phyloP scores from a whole-genome alignment of 305 asterid genomes.

The Petunia hybrid region DNA sequence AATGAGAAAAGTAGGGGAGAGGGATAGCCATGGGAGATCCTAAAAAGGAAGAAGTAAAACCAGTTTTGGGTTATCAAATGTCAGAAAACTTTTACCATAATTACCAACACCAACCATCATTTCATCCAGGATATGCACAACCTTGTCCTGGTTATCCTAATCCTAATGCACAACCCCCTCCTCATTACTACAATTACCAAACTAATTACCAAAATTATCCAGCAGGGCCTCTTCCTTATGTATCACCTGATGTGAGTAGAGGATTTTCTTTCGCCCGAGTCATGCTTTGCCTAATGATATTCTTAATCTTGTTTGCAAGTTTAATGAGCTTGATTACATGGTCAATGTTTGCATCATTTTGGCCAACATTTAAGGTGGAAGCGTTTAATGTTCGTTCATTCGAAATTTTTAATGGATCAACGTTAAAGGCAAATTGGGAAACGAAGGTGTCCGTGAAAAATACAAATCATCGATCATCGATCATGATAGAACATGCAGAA shows the following conservation, averaged over 20 bases:
- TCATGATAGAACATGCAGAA: neutral
- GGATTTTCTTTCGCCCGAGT: slow-evolving; percentile 5
- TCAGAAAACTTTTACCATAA: neutral
- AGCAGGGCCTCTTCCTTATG: neutral
- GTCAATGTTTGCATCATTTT: neutral
- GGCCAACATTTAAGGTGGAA: neutral
- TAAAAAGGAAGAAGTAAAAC: slow-evolving; percentile 2
- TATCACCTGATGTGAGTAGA: neutral
- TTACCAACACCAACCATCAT: neutral
- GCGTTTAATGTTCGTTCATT: neutral
- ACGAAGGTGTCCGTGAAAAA: neutral
- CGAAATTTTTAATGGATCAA: neutral
- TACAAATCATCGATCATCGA: neutral
- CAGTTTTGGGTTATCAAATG: slow-evolving; percentile 7
- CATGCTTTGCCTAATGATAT: neutral
- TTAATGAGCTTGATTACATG: neutral
- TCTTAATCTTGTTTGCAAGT: neutral
- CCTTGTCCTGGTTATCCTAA: neutral
- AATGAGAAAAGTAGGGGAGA: too few species aligned
- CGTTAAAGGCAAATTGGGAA: slow-evolving; percentile 1
- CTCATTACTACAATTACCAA: neutral
- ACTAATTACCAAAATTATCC: neutral
- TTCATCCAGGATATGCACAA: neutral
- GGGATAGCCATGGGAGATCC: too few species aligned
- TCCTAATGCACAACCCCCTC: neutral